These are phyloP conservation scores for Pseudogymnoascus sp. DNA, from an alignment of 2,329 filamentous ascomycete genomes.

Conservation along the genomic window DNA sequence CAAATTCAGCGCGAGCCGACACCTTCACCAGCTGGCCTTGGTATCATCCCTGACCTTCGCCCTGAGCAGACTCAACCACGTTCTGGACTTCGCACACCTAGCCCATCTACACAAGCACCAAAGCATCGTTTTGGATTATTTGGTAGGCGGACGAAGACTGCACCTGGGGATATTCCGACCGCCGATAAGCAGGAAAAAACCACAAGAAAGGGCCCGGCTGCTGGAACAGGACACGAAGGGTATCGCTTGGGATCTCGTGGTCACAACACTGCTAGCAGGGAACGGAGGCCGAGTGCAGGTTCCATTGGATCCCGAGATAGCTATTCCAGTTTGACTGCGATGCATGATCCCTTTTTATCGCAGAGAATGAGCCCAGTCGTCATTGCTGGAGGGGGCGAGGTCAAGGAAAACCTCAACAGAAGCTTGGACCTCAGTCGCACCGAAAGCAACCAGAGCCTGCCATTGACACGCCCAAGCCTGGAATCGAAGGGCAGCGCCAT, in stretches of 20 bases:
- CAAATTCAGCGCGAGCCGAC: slow-evolving; percentile 25
- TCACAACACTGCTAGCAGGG: slow-evolving; percentile 49
- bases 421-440: slow-evolving; percentile 42
- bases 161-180: slow-evolving; percentile 38
- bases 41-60: slow-evolving; percentile 26
- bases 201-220: slow-evolving; percentile 68
- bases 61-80: slow-evolving; percentile 15
- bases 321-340: slow-evolving; percentile 34
- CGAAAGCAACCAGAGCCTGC: slow-evolving; percentile 44
- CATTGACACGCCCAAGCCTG: slow-evolving; percentile 36
- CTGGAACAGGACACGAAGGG: slow-evolving; percentile 90
- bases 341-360: slow-evolving; percentile 50
- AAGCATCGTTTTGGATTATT: slow-evolving; percentile 71
- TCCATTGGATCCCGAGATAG: slow-evolving; percentile 45
- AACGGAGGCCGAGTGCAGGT: slow-evolving; percentile 30
- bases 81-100: slow-evolving; percentile 39
- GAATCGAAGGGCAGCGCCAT: slow-evolving; percentile 34
- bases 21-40: slow-evolving; percentile 23
- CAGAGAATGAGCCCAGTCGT: slow-evolving; percentile 60
- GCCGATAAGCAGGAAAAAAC: slow-evolving; percentile 52
- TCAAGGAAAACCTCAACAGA: slow-evolving; percentile 53
- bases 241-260: slow-evolving; percentile 46
- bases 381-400: slow-evolving; percentile 53
- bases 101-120: slow-evolving; percentile 48
- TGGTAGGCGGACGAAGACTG: slow-evolving; percentile 61